A percentile compares a stretch with the other conserved stretches of the same genome.
phyloP scores from a whole-genome alignment of 306 rosid genomes.

The Calophaca sinica region DNA sequence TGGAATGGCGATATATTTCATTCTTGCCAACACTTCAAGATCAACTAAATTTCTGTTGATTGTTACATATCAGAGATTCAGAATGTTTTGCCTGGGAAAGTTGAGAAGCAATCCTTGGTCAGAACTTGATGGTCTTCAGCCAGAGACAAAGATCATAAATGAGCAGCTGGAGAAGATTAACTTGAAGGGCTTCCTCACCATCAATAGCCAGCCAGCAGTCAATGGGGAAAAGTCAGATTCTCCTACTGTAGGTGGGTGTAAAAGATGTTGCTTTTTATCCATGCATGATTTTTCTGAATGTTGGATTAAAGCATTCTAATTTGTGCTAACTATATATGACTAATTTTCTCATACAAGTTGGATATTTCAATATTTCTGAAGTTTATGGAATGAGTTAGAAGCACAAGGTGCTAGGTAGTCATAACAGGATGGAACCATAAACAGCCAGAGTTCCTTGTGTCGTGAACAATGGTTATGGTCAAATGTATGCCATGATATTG shows the following conservation, averaged over 20 bases:
- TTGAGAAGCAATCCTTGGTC: constrained; percentile 98
- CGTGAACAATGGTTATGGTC: constrained; percentile 10
- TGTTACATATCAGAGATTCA: constrained; percentile 74
- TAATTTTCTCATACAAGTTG: constrained; percentile 19
- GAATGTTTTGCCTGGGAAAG: constrained; percentile 79
- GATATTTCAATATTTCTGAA: constrained; percentile 16
- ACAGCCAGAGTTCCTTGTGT: constrained; percentile 2
- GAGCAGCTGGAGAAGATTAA: constrained; percentile 80
- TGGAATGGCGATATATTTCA: constrained; percentile 6
- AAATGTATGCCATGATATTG: background rate
- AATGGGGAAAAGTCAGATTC: constrained; percentile 92
- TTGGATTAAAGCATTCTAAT: constrained; percentile 7
- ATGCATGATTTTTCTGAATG: constrained; percentile 23
- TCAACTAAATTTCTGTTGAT: constrained; percentile 30
- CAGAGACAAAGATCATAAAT: constrained; percentile 86
- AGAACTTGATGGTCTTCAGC: constrained; percentile 93
- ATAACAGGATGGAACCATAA: background rate
- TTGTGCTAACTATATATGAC: background rate
- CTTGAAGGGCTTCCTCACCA: constrained; percentile 83
- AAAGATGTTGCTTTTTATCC: constrained; percentile 25
- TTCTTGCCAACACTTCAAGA: constrained; percentile 4
- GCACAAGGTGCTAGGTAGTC: background rate
- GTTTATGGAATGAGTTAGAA: constrained; percentile 24
- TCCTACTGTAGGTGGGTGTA: constrained; percentile 75
- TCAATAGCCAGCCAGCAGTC: constrained; percentile 97